Evolutionary conservation across 2,329 filamentous ascomycete genomes (phyloP), one percentile per base, ranked within the genome.

Genomic region (Aspergillus fructus): DNA sequence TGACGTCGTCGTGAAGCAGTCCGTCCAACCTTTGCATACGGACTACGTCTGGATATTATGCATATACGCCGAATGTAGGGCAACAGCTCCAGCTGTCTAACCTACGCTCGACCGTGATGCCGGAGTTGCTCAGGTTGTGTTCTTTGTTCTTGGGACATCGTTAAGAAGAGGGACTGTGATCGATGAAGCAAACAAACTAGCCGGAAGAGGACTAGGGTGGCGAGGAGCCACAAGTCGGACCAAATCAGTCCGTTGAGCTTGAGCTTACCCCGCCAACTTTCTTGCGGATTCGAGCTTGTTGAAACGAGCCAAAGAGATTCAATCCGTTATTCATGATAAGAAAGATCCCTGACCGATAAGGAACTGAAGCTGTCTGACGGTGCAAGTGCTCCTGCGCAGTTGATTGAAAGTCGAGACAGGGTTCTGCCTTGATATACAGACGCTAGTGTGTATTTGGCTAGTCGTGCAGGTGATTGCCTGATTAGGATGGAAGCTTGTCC

Each of bases 1-100:
- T 73, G 70, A 73, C 70, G 69, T 73, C 65, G 61, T 61, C 40
- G 62, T 70, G 66, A 66, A 60, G 59, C 60, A 60, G 3, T 56
- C 45, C 41, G 42, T 55, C 49, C 43, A 49, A 58, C 41, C n/a
- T 46, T 30, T 37, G 21, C 37, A 17, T 42, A 42, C 47, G 27
- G 47, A 46, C 41, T 51, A 47, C n/a, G 23, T 8, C 23, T 46
- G 1, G 15, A 9, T 46, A 27, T 46, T 21, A 27, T 15, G 27
- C 43, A 15, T 12, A n/a, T 46, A 30, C 12, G 15, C 13, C 15
- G n/a, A 30, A 15, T 9, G 5, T 15, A 24, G 12, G 15, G 23
- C 30, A 17, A 24, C 23, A 8, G 23, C 9, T 21, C 27, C 8
- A 15, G 13, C 12, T 9, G 3, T 23, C 11, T 23, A 23, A 15